Evolutionary conservation across 495 filamentous ascomycete genomes (phyloP).

Genomic region (Hyaloscypha hepaticicola): DNA sequence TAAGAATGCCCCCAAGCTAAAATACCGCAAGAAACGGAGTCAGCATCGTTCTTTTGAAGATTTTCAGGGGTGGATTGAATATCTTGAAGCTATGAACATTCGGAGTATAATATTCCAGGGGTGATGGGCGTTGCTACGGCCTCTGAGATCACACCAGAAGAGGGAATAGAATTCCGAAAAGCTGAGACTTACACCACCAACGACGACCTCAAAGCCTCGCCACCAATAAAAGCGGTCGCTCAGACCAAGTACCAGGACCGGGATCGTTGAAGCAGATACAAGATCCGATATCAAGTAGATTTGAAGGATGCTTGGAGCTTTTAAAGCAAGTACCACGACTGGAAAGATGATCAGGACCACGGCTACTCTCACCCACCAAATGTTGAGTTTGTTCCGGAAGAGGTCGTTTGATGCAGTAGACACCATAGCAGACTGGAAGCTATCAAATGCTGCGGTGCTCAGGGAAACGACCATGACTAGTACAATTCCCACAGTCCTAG

Average conservation of each 20-base stretch:
- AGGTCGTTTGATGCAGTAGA: slow-evolving; percentile 72
- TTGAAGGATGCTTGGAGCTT: slow-evolving; percentile 67
- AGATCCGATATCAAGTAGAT: slow-evolving; percentile 78
- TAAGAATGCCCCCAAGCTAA: slow-evolving; percentile 67
- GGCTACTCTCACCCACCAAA: slow-evolving; percentile 63
- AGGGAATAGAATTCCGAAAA: too few relatives aligned
- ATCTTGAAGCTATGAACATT: too few relatives aligned
- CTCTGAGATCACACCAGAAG: too few relatives aligned
- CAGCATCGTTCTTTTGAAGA: too few relatives aligned
- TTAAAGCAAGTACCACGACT: slow-evolving; percentile 66
- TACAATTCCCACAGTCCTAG: slow-evolving; percentile 63
- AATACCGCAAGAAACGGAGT: too few relatives aligned
- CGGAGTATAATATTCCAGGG: too few relatives aligned
- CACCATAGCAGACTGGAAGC: slow-evolving; percentile 73
- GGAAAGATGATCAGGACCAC: slow-evolving; percentile 70
- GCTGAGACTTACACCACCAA: too few relatives aligned
- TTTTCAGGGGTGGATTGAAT: too few relatives aligned
- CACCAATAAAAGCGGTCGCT: slow-evolving; percentile 64
- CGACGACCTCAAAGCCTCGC: slow-evolving; percentile 70
- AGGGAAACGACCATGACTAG: slow-evolving; percentile 73
- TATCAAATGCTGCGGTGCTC: slow-evolving; percentile 72
- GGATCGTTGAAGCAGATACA: slow-evolving; percentile 66
- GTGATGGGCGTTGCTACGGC: too few relatives aligned
- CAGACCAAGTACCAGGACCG: slow-evolving; percentile 65
- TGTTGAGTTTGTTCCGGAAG: slow-evolving; percentile 71